phyloP scores from a whole-genome alignment of 176 grass and related monocot genomes.

The Zoysia pacifica region DNA sequence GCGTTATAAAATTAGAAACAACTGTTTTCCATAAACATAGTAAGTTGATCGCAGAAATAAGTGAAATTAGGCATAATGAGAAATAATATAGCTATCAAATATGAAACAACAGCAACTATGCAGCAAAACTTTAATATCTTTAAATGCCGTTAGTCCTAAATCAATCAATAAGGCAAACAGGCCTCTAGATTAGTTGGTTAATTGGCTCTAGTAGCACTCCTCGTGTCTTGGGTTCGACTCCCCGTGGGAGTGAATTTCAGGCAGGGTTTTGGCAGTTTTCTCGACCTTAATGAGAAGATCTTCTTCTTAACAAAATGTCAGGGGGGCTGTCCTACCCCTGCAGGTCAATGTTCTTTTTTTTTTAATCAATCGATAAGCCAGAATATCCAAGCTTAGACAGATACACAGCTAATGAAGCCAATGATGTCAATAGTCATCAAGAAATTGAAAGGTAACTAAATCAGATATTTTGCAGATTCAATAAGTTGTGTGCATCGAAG shows the following conservation, averaged over 20 bases:
- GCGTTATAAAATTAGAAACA: slow-evolving; percentile 36
- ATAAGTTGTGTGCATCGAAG: too few species aligned
- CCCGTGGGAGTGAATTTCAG: not conserved
- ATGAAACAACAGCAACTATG: slow-evolving; percentile 16
- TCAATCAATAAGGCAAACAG: slow-evolving; percentile 7
- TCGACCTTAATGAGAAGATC: too few species aligned
- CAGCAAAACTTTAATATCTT: slow-evolving; percentile 1
- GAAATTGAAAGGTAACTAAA: slow-evolving; percentile 24
- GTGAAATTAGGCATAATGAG: not conserved
- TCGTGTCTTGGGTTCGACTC: not conserved
- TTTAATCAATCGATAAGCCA: too few species aligned
- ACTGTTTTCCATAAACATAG: slow-evolving; percentile 16
- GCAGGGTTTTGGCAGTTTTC: too few species aligned
- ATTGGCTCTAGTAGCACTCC: not conserved
- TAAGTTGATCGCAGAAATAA: slow-evolving; percentile 16
- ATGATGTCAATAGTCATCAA: slow-evolving; percentile 12
- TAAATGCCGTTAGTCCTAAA: slow-evolving; percentile 17
- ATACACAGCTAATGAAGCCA: slow-evolving; percentile 9
- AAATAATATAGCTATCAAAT: slow-evolving; percentile 15
- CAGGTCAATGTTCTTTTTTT: too few species aligned
- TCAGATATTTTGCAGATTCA: too few species aligned
- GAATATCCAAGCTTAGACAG: not conserved
- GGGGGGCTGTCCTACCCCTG: too few species aligned
- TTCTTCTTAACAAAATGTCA: too few species aligned
- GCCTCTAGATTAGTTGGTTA: not conserved